A percentile compares a stretch with the other conserved stretches of the same genome.
These are phyloP conservation scores for Chamaecyparis obtusa DNA, from an alignment of 75 land plant species.

Conservation along the genomic window DNA sequence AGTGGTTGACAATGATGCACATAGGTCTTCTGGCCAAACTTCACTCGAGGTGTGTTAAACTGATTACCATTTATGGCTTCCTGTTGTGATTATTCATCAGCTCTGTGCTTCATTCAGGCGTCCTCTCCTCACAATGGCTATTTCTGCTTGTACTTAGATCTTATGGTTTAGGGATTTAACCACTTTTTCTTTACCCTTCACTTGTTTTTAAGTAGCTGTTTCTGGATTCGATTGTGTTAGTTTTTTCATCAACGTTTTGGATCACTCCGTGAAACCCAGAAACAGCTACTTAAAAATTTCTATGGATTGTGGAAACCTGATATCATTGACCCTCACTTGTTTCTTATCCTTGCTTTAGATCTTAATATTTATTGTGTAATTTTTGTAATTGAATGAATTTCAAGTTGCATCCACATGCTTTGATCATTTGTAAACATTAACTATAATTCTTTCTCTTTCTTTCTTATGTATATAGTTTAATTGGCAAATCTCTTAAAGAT, in stretches of 20 bases:
- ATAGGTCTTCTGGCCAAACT: neutral
- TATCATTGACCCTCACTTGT: neutral
- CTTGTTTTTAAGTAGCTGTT: neutral
- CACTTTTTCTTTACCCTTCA: neutral
- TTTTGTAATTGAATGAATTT: neutral
- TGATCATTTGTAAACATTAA: neutral
- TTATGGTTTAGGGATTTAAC: neutral
- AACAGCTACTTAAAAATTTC: too few species aligned
- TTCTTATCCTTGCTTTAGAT: neutral
- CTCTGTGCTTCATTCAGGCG: neutral
- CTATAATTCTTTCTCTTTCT: neutral
- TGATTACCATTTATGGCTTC: neutral
- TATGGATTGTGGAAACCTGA: too few species aligned
- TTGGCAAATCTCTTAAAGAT: neutral
- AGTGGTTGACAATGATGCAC: neutral
- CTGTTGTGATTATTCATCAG: neutral
- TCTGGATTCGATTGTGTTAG: too few species aligned
- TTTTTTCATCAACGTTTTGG: too few species aligned
- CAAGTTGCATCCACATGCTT: neutral
- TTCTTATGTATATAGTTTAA: neutral
- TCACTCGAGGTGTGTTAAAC: neutral
- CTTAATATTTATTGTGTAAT: neutral
- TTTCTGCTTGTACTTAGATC: neutral
- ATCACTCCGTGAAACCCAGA: too few species aligned
- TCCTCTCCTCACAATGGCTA: neutral